Evolutionary conservation across 2,329 filamentous ascomycete species (phyloP).

Genomic region (Diaporthe citrichinensis): DNA sequence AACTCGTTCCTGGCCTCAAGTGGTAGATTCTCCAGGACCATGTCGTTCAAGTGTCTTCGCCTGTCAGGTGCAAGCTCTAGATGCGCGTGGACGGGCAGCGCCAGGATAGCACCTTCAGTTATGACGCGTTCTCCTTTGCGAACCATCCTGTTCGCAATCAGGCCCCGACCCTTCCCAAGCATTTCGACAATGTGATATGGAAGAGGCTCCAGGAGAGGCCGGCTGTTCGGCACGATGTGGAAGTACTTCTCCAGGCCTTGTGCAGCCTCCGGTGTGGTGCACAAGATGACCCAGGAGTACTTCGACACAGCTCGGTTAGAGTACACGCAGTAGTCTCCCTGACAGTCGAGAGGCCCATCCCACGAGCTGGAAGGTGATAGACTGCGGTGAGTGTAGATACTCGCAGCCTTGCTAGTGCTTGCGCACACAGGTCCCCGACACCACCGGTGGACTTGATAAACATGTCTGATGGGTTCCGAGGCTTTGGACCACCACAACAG

Average conservation of each 20-base stretch:
- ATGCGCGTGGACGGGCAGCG: not conserved
- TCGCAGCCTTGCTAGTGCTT: not conserved
- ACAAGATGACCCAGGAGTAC: not conserved
- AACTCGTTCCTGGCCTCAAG: not conserved
- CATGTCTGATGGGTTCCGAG: not conserved
- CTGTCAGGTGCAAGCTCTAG: not conserved
- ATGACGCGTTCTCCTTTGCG: not conserved
- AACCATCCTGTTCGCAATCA: not conserved
- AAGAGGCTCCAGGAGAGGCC: not conserved
- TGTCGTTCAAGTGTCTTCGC: not conserved
- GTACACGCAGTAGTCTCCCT: slow-evolving; percentile 14
- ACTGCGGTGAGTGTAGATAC: not conserved
- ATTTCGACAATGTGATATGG: not conserved
- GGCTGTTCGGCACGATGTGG: not conserved
- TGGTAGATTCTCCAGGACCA: not conserved
- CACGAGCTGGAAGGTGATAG: not conserved
- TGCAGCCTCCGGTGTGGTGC: slow-evolving; percentile 3
- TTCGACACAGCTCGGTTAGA: slow-evolving; percentile 11
- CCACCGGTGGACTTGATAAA: not conserved
- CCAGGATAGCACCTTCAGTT: slow-evolving; percentile 7
- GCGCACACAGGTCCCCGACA: not conserved
- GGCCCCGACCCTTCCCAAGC: not conserved
- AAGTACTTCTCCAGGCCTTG: not conserved
- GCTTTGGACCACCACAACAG: not conserved
- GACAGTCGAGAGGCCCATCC: slow-evolving; percentile 14